Base-by-base conservation (phyloP, 495 filamentous ascomycete genomes). In the Neurospora hispaniola region DNA sequence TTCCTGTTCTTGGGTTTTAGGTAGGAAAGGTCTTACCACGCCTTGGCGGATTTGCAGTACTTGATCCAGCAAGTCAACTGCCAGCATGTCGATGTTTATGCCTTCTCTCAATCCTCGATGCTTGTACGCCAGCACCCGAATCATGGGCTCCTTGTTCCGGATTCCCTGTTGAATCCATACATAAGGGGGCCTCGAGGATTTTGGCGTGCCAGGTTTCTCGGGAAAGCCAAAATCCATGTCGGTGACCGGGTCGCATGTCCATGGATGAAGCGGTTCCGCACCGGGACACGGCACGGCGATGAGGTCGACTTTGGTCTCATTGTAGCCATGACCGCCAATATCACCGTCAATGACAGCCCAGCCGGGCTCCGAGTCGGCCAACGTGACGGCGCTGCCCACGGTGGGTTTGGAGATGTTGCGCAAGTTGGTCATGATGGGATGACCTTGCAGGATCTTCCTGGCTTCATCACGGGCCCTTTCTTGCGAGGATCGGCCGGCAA, bases 71-170 rank as follows among this genome's bases (percentile, higher is more conserved):
- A 91, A 77, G 41, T 85, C 84, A 18, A 82, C 75, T 3, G 88
- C 86, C 27, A 90, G 78, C 6, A 76, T 74, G 9, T 89, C 82
- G 31, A 90, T 76, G 11, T 77, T 85, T 76, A 85, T 84, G 0
- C 81, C 82, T 11, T 88, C 85, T 4, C 74, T 73, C 5, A 88
- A 66, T 31, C 82, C 77, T 5, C 88, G 87, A 74, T 90, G 88
- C 73, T 83, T 84, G 72, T 88, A 87, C 16, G 90, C 75, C 75
- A 89, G 75, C 16, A 90, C 84, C 8, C 88, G 82, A 7, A 87
- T 87, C 40, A 74, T 80, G 74, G 69, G 82, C 62, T 81, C 77
- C 39, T 77, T 75, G 39, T 73, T 76, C 2, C 83, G 81, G 23
- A 86, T 79, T 11, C 82, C 81, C 48, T 82, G 80, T 9, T 77